Base-by-base conservation (phyloP, 23 red algal genomes). In the Gracilaria domingensis region DNA sequence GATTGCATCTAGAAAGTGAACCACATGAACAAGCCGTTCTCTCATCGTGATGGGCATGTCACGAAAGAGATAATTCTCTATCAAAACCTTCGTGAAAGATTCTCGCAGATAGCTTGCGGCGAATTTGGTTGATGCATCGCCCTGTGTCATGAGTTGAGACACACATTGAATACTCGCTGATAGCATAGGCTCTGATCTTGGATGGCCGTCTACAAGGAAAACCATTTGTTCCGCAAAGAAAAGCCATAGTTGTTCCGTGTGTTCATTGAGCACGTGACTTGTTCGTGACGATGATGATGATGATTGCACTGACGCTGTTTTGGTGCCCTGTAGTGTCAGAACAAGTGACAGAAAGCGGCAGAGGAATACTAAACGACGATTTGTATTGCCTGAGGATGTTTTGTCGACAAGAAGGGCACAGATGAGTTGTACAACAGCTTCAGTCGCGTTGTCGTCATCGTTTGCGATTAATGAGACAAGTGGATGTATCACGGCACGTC, bases 351-450 rank as follows among this genome's bases (percentile, higher is more conserved):
- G 38, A 50, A 77, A 77, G 72, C 40, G 40, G 9, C 17, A 23
- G 72, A 77, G 40, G 5, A 50, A 48, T n/a, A 50, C 6, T 16
- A 77, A 25, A 23, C 72, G 72, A n/a, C 45, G 38, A 11, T 30
- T 34, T 25, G 21, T 29, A 32, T 37, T 12, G 12, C 3, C 9
- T 44, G 34, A 14, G 18, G 38, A 13, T 23, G 45, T 25, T 34
- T 20, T 50, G 72, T 77, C 28, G 72, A 50, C 72, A 30, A 77
- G 72, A 48, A 77, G 2, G 12, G 14, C 42, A 17, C 21, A 29
- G 20, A 30, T 50, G 20, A 77, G 72, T 25, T 50, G 72, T 28
- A 50, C 72, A n/a, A 77, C 34, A 26, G 72, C 72, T 73, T 44
- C 18, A 8, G 38, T 37, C 1, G 67, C 67, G 33, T 73, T 4